These are phyloP conservation scores for Arachis monticola DNA, from an alignment of 331 rosid species.

Conservation along the genomic window DNA sequence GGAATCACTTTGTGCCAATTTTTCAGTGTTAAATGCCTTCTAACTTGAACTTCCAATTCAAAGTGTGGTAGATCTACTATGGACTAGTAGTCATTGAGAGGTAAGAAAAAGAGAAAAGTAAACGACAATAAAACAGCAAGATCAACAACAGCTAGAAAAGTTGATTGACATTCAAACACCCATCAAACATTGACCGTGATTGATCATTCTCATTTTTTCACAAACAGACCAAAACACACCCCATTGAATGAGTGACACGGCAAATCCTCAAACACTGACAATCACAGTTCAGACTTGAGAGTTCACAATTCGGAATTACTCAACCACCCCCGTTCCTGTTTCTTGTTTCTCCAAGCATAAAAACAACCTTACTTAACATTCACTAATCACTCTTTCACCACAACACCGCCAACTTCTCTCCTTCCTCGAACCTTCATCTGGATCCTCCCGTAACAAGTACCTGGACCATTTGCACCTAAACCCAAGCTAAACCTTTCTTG, in stretches of 20 bases:
- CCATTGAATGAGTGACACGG: conserved; percentile 20
- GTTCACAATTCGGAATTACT: background rate
- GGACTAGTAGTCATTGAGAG: conserved; percentile 16
- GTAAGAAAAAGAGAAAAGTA: conserved; percentile 17
- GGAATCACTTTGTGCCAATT: too few species aligned
- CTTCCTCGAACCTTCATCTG: conserved; percentile 45
- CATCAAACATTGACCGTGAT: conserved; percentile 3
- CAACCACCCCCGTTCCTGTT: background rate
- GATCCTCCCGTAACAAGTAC: background rate
- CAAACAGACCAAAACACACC: background rate
- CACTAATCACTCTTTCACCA: conserved; percentile 9
- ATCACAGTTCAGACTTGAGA: too few species aligned
- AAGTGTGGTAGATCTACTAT: too few species aligned
- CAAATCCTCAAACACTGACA: conserved; percentile 24
- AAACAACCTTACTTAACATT: conserved; percentile 21
- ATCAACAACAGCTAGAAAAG: background rate
- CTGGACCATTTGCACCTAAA: conserved; percentile 20
- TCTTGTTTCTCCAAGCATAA: background rate
- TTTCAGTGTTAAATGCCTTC: too few species aligned
- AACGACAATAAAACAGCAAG: background rate
- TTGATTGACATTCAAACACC: background rate
- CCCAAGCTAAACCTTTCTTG: conserved; percentile 16
- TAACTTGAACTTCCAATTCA: background rate
- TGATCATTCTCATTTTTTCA: background rate
- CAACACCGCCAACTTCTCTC: background rate